Conservation (phyloP, 345 rosid species). For the Acer yangbiense region DNA sequence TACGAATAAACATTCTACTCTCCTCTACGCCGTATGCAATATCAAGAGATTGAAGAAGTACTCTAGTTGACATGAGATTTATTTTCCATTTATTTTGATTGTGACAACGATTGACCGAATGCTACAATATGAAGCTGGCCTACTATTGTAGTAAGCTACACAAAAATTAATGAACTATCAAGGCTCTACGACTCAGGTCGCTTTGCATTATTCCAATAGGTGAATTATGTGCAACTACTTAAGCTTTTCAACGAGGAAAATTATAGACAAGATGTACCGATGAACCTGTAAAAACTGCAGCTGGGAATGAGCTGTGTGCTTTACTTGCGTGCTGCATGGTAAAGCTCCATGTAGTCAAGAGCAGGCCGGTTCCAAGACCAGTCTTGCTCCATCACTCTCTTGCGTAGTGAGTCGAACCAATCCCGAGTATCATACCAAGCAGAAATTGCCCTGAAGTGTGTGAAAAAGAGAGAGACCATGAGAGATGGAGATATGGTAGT, state of each 20-base stretch:
- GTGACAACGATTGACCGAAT: too few relatives aligned
- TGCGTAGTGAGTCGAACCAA: conserved; percentile 69
- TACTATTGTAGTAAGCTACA: conserved; percentile 26
- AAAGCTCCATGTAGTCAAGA: conserved; percentile 92
- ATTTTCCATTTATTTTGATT: background rate
- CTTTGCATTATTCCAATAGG: conserved; percentile 16
- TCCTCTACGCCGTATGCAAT: background rate
- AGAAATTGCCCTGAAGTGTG: conserved; percentile 65
- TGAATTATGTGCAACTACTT: conserved; percentile 8
- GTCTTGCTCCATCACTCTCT: conserved; percentile 96
- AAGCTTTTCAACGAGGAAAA: background rate
- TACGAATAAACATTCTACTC: background rate
- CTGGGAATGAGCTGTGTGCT: conserved; percentile 7
- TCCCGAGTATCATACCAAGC: conserved; percentile 76
- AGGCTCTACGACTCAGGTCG: conserved; percentile 5
- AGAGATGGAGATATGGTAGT: background rate
- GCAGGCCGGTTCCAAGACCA: conserved; percentile 99
- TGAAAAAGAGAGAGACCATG: background rate
- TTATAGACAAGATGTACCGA: background rate
- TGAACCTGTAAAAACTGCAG: conserved; percentile 38
- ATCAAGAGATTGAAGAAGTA: background rate
- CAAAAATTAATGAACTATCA: conserved; percentile 26
- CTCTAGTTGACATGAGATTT: background rate
- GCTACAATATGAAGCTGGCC: background rate
- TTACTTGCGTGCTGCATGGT: conserved; percentile 79